These are phyloP conservation scores for Pleodorina starrii DNA, from an alignment of 139 green algal genomes.

Conservation along the genomic window DNA sequence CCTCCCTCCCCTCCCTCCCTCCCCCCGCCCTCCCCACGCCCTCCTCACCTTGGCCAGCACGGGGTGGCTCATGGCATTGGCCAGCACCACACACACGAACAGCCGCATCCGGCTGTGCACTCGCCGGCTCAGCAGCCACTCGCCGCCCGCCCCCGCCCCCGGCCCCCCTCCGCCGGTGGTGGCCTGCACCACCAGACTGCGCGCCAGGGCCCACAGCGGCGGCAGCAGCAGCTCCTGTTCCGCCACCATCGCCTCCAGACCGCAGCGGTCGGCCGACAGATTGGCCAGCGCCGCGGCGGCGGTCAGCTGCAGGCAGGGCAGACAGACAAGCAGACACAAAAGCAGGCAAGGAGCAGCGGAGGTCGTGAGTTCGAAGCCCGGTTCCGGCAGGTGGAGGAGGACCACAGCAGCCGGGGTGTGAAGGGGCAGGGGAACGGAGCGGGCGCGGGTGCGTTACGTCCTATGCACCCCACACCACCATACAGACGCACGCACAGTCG, in stretches of 20 bases:
- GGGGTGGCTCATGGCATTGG: slow-evolving; percentile 48
- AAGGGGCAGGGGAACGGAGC: too few relatives aligned
- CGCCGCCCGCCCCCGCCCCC: slow-evolving; percentile 3
- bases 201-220: slow-evolving; percentile 36
- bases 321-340: background rate
- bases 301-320: slow-evolving; percentile 1
- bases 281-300: slow-evolving; percentile 46
- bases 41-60: slow-evolving; percentile 52
- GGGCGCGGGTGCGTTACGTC: too few relatives aligned
- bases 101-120: slow-evolving; percentile 16
- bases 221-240: slow-evolving; percentile 49
- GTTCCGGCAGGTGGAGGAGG: too few relatives aligned
- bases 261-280: slow-evolving; percentile 43
- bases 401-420: too few relatives aligned
- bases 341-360: too few relatives aligned
- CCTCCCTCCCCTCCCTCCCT: background rate
- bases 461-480: too few relatives aligned
- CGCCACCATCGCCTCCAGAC: slow-evolving; percentile 45
- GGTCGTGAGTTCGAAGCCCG: too few relatives aligned
- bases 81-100: slow-evolving; percentile 46
- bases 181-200: slow-evolving; percentile 22
- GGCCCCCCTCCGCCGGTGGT: background rate
- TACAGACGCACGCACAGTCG: too few relatives aligned
- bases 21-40: background rate
- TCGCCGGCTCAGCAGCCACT: slow-evolving; percentile 11